phyloP scores from a whole-genome alignment of 2,329 filamentous ascomycete species.

The Fusarium veterinarium region DNA sequence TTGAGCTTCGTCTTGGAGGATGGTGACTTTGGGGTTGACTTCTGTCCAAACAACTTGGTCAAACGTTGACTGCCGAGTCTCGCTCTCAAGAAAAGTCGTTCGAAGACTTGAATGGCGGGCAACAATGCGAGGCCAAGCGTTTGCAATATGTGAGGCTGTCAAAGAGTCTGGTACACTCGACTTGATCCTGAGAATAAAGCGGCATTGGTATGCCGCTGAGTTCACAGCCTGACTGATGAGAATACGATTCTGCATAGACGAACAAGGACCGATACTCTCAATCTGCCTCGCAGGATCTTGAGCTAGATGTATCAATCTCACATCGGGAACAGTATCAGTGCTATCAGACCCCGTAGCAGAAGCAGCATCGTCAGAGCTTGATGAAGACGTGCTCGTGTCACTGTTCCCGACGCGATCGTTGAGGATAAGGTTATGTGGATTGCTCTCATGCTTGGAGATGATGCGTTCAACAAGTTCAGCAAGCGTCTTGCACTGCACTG shows the following conservation, averaged over 20 bases:
- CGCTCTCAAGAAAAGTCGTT: not conserved
- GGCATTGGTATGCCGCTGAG: not conserved
- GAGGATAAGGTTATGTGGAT: not conserved
- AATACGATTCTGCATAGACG: slow-evolving; percentile 2
- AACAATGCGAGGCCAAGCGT: not conserved
- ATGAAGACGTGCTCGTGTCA: not conserved
- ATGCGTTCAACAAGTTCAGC: not conserved
- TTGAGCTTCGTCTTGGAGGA: not conserved
- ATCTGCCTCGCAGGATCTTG: not conserved
- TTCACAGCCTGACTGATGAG: not conserved
- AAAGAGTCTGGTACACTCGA: not conserved
- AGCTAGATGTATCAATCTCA: not conserved
- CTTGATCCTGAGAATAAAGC: not conserved
- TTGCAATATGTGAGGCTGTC: not conserved
- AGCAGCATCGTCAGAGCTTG: not conserved
- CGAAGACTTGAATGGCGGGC: not conserved
- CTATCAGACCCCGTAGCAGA: not conserved
- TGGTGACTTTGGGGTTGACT: not conserved
- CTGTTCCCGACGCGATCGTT: not conserved
- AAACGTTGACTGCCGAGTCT: not conserved
- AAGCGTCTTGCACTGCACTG: slow-evolving; percentile 1
- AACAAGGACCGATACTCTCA: not conserved
- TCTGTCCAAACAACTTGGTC: slow-evolving; percentile 7
- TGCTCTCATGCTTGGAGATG: not conserved
- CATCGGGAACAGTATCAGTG: not conserved